These are phyloP conservation scores for Cinnamomum chago DNA, from an alignment of 164 flowering plant species.

Conservation along the genomic window DNA sequence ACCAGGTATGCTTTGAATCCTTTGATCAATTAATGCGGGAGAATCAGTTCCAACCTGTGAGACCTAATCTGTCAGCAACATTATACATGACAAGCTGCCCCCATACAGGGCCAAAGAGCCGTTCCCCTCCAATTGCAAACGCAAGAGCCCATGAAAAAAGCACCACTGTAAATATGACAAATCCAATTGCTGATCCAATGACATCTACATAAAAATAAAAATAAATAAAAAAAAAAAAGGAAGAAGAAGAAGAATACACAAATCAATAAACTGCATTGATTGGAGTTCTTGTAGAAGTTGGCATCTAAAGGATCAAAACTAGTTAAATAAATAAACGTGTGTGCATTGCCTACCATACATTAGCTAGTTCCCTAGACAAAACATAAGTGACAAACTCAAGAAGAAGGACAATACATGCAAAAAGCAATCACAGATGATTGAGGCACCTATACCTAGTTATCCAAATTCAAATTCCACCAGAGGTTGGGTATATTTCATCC, in stretches of 20 bases:
- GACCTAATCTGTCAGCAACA: constrained; percentile 63
- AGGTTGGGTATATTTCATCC: too few relatives aligned
- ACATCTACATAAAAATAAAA: too few relatives aligned
- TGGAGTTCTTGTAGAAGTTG: neutral
- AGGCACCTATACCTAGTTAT: too few relatives aligned
- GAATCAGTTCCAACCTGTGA: constrained; percentile 53
- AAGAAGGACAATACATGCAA: too few relatives aligned
- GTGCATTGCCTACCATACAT: too few relatives aligned
- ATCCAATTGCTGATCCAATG: constrained; percentile 75
- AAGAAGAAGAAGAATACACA: neutral
- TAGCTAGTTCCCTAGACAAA: too few relatives aligned
- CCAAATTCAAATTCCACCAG: too few relatives aligned
- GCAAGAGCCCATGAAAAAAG: constrained; percentile 81
- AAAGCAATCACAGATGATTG: too few relatives aligned
- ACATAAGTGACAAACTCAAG: too few relatives aligned
- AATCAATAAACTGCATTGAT: neutral
- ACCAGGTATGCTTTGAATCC: neutral
- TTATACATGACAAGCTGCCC: constrained; percentile 73
- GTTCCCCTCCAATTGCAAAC: constrained; percentile 78
- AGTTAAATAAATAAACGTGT: too few relatives aligned
- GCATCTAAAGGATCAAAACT: neutral
- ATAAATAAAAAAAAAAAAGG: too few relatives aligned
- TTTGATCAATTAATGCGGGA: neutral
- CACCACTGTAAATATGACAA: constrained; percentile 38
- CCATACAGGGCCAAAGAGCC: constrained; percentile 74